These are phyloP conservation scores for Candida stauntonica DNA, from an alignment of 805 yeast species.

Conservation along the genomic window DNA sequence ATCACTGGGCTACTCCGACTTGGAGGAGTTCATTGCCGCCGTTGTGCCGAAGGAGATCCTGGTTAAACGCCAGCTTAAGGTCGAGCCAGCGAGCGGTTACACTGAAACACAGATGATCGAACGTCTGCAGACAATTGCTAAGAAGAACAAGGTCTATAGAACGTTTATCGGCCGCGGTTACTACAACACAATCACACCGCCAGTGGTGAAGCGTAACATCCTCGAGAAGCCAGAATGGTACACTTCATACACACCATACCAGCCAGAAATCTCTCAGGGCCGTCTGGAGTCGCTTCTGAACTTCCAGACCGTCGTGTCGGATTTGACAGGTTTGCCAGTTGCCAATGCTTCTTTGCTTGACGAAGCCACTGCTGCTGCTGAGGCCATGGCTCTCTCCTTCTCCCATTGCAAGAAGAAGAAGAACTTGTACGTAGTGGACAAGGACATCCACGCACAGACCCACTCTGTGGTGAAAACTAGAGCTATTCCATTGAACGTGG, in stretches of 20 bases:
- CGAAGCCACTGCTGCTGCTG: constrained; percentile 97
- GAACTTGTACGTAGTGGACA: constrained; percentile 64
- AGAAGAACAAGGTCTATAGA: constrained; percentile 66
- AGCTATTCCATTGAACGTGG: constrained; percentile 69
- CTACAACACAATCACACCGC: constrained; percentile 84
- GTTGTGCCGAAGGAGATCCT: constrained; percentile 79
- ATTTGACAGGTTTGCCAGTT: constrained; percentile 89
- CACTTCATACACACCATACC: constrained; percentile 97
- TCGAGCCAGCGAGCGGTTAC: constrained; percentile 69
- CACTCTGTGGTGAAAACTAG: constrained; percentile 73
- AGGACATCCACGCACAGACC: constrained; percentile 80
- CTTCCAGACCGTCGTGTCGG: constrained; percentile 87
- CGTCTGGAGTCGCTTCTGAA: constrained; percentile 85
- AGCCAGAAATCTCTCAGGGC: constrained; percentile 97
- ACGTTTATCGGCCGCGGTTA: constrained; percentile 93
- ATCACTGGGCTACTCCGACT: constrained; percentile 57
- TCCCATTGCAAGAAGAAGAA: constrained; percentile 65
- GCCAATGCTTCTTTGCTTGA: constrained; percentile 94
- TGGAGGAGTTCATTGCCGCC: constrained; percentile 63
- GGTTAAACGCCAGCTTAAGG: constrained; percentile 57
- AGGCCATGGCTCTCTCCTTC: constrained; percentile 86
- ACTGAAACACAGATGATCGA: constrained; percentile 78
- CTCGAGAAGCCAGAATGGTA: constrained; percentile 97
- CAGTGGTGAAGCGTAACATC: constrained; percentile 88
- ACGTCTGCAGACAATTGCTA: constrained; percentile 64